Percentiles rank a stretch among this genome's conserved stretches.
These are phyloP conservation scores for Thielaviopsis cerberus DNA, from an alignment of 2,329 filamentous ascomycete species.

Conservation along the genomic window DNA sequence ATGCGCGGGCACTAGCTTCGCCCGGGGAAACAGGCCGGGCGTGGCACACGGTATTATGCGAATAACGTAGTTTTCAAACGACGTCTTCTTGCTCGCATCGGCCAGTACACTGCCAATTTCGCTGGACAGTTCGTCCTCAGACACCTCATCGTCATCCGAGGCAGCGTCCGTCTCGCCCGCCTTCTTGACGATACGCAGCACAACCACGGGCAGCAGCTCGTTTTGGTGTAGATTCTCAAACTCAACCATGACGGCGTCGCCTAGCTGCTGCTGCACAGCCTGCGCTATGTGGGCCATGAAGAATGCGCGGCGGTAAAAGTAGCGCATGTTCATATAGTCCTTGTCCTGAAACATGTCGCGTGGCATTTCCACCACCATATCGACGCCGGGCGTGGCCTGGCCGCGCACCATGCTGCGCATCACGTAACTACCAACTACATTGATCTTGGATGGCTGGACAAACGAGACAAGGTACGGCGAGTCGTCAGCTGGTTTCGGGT, in stretches of 20 bases:
- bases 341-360: constrained; percentile 69
- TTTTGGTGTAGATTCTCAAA: constrained; percentile 58
- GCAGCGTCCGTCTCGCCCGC: not conserved
- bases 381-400: constrained; percentile 42
- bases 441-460: constrained; percentile 55
- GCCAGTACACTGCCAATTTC: constrained; percentile 9
- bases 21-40: constrained; percentile 46
- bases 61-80: constrained; percentile 35
- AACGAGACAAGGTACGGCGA: constrained; percentile 70
- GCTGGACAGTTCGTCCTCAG: constrained; percentile 12
- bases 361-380: constrained; percentile 80
- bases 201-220: constrained; percentile 51
- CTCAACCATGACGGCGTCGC: constrained; percentile 27
- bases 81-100: constrained; percentile 15
- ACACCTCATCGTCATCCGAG: constrained; percentile 2
- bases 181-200: constrained; percentile 19
- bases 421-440: constrained; percentile 77
- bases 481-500: constrained; percentile 57
- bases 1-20: constrained; percentile 46
- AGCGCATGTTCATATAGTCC: constrained; percentile 80
- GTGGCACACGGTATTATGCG: constrained; percentile 61
- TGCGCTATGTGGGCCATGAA: constrained; percentile 70
- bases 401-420: constrained; percentile 53
- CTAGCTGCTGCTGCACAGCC: constrained; percentile 41
- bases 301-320: constrained; percentile 87